These are phyloP conservation scores for Alternaria sp. DNA, from an alignment of 2,329 filamentous ascomycete species.

Conservation along the genomic window DNA sequence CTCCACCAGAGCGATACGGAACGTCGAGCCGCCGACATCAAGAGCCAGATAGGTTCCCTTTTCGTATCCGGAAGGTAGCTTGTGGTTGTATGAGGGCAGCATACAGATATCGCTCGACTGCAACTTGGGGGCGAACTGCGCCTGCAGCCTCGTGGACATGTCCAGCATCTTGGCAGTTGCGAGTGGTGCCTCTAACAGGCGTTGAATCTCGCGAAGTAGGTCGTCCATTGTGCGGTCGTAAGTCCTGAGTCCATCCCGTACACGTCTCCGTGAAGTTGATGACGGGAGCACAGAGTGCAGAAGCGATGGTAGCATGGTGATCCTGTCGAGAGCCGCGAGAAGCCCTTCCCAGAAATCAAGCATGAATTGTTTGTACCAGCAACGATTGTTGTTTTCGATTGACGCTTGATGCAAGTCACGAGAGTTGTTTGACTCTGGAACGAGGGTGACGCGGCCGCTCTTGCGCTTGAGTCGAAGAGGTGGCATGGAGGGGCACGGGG, in stretches of 20 bases:
- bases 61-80: conserved; percentile 65
- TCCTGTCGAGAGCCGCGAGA: conserved; percentile 45
- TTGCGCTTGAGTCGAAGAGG: conserved; percentile 43
- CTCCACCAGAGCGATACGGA: conserved; percentile 67
- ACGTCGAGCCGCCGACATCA: conserved; percentile 71
- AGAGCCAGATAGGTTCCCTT: conserved; percentile 66
- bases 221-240: conserved; percentile 57
- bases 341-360: conserved; percentile 50
- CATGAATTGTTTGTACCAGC: conserved; percentile 46
- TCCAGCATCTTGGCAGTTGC: conserved; percentile 49
- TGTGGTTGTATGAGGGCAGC: conserved; percentile 70
- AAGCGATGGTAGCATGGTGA: conserved; percentile 51
- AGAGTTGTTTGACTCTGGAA: conserved; percentile 31
- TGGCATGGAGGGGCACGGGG: conserved; percentile 38
- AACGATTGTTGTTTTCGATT: conserved; percentile 23
- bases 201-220: conserved; percentile 53
- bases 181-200: conserved; percentile 54
- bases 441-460: conserved; percentile 43
- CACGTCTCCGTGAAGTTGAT: conserved; percentile 41
- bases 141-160: conserved; percentile 54
- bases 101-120: conserved; percentile 66
- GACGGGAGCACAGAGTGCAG: conserved; percentile 48
- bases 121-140: conserved; percentile 62
- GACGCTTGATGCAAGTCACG: conserved; percentile 25
- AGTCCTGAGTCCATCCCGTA: conserved; percentile 48